These are phyloP conservation scores for Fusarium protoensiforme DNA, from an alignment of 2,329 filamentous ascomycete genomes.

Conservation along the genomic window DNA sequence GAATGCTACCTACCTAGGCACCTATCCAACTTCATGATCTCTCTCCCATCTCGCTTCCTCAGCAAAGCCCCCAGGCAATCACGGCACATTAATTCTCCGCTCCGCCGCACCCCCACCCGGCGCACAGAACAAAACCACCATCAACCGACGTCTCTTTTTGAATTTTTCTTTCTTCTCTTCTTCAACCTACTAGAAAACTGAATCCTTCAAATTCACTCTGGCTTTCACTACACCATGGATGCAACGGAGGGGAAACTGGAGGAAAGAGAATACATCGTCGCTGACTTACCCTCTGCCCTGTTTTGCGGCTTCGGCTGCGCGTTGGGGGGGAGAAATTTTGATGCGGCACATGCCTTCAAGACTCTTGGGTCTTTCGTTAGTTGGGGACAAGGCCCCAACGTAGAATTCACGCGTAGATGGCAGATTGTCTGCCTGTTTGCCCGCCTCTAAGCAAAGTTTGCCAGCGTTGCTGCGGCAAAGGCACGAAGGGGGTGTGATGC, in stretches of 20 bases:
- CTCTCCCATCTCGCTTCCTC: not conserved
- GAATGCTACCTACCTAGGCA: too few relatives aligned
- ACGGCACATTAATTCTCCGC: conserved; percentile 45
- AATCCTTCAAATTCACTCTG: conserved; percentile 77
- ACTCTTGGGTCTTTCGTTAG: not conserved
- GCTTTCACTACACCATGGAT: conserved; percentile 65
- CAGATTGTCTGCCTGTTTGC: not conserved
- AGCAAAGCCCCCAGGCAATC: not conserved
- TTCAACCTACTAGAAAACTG: conserved; percentile 57
- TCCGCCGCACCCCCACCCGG: conserved; percentile 10
- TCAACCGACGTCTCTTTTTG: conserved; percentile 5
- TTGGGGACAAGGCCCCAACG: not conserved
- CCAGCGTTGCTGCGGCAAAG: too few relatives aligned
- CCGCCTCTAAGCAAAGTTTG: not conserved
- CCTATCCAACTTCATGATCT: not conserved
- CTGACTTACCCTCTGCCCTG: conserved; percentile 63
- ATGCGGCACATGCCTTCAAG: conserved; percentile 47
- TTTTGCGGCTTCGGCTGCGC: conserved; percentile 44
- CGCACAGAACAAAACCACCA: conserved; percentile 27
- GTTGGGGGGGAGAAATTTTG: conserved; percentile 52
- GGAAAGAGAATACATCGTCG: conserved; percentile 66
- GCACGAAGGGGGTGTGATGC: not conserved
- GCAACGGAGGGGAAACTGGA: conserved; percentile 77
- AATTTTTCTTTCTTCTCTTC: conserved; percentile 44
- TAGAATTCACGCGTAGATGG: not conserved